Evolutionary conservation across 345 rosid species (phyloP), one percentile per base, ranked within the genome.

Genomic region (Garcia nutans): DNA sequence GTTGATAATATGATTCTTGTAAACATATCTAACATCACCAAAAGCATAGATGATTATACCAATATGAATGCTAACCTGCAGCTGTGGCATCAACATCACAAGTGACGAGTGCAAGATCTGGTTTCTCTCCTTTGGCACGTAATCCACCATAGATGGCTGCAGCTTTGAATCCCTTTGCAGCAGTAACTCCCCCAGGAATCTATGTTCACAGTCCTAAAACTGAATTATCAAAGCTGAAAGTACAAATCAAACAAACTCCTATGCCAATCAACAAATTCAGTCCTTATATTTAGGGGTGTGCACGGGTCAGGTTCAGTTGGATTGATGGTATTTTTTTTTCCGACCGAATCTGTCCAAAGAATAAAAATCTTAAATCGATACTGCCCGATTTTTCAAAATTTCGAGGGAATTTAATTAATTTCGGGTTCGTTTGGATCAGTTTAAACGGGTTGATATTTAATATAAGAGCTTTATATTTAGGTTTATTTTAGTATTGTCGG

Each of bases 161-260:
- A 62, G 99, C 97, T 75, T 85, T 88, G 74, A 96, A 93, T 58
- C 98, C 99, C 82, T 86, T 90, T 0, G 99, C 92, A 59, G 99
- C 98, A 23, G 97, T 91, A 76, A 96, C 97, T 70, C 98, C 97
- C 49, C 98, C 98, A 0, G 95, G 87, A 81, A 92, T 83, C 98
- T 96, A 74, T 37, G 78, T 26, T 28, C 52, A 58, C 45, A 56
- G n/a, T 8, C 60, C 3, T 52, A 41, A 62, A 56, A 24, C 54
- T 26, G 2, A 56, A 68, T 42, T 41, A 71, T 42, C 22, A n/a
- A 59, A 66, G 28, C 13, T 57, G 54, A 57, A 23, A 44, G n/a
- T 57, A n/a, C 9, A 58, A 49, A 49, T n/a, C 37, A 37, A 47
- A 55, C 28, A 74, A 57, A 44, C 20, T 16, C 66, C 1, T 8